These are phyloP conservation scores for Malus orientalis DNA, from an alignment of 306 rosid genomes.

Conservation along the genomic window DNA sequence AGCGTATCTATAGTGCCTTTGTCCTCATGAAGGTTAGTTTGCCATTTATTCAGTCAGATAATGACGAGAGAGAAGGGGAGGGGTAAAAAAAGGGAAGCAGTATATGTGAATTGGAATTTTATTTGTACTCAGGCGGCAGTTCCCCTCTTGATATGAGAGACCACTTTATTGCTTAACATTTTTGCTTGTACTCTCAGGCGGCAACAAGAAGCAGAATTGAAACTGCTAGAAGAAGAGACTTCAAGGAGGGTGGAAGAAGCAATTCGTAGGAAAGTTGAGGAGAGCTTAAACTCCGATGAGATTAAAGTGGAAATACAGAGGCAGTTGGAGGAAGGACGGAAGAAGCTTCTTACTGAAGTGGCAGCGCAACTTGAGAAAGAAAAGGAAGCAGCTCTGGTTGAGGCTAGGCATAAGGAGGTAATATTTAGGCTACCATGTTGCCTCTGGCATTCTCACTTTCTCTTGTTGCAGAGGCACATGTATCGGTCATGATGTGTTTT, in stretches of 20 bases:
- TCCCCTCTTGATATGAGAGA: conserved; percentile 12
- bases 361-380: conserved; percentile 74
- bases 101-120: conserved; percentile 20
- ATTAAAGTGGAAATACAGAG: conserved; percentile 49
- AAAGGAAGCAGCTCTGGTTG: conserved; percentile 73
- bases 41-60: conserved; percentile 46
- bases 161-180: conserved; percentile 34
- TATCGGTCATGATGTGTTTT: background rate
- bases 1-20: conserved; percentile 61
- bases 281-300: conserved; percentile 63
- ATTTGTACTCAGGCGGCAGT: conserved; percentile 18
- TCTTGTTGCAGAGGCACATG: background rate
- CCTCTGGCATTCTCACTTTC: background rate
- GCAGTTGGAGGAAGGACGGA: conserved; percentile 70
- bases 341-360: conserved; percentile 61
- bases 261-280: conserved; percentile 61
- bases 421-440: background rate
- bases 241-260: conserved; percentile 75
- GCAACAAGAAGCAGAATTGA: conserved; percentile 63
- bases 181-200: conserved; percentile 43
- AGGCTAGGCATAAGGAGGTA: conserved; percentile 89
- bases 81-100: conserved; percentile 10
- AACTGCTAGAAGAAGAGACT: conserved; percentile 74
- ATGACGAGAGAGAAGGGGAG: conserved; percentile 6
- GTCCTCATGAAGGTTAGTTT: conserved; percentile 83